Percentiles rank a stretch among this genome's conserved stretches.
phyloP scores from a whole-genome alignment of 495 filamentous ascomycete genomes.

The Friedmanniomyces simplex region DNA sequence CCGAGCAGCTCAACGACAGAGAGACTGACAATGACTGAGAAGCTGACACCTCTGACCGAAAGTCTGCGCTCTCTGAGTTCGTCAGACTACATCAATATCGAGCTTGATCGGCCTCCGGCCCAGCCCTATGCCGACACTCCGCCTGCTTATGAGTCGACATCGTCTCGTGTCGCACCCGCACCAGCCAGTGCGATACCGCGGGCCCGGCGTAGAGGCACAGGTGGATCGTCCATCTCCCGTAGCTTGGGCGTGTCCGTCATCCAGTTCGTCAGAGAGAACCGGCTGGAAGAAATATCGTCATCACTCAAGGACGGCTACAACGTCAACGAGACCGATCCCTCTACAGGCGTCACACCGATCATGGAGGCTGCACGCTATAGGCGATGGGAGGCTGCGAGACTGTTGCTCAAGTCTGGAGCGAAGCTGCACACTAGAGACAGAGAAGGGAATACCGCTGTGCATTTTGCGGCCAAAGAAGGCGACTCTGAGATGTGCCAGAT shows the following conservation, averaged over 20 bases:
- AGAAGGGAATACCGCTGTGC: constrained; percentile 10
- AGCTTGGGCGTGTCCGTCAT: background rate
- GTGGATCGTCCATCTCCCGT: background rate
- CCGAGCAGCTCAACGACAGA: background rate
- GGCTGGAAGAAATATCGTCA: background rate
- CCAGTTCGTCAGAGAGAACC: constrained; percentile 2
- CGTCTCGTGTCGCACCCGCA: background rate
- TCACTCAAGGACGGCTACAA: background rate
- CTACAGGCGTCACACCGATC: constrained; percentile 4
- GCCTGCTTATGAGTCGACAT: background rate
- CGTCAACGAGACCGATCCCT: constrained; percentile 7
- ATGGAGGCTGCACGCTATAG: constrained; percentile 13
- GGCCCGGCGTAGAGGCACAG: background rate
- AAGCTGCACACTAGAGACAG: constrained; percentile 7
- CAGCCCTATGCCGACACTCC: constrained; percentile 6
- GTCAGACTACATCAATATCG: constrained; percentile 7
- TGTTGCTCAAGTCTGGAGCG: constrained; percentile 8
- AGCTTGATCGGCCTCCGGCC: constrained; percentile 5
- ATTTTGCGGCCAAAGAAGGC: constrained; percentile 6
- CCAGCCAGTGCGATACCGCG: background rate
- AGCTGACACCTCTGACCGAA: constrained; percentile 2
- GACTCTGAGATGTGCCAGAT: constrained; percentile 13
- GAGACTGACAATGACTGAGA: background rate
- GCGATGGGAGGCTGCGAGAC: background rate
- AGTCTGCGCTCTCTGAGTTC: constrained; percentile 5